Percentiles rank a stretch among this genome's conserved stretches.
These are phyloP conservation scores for Chrysanthemum lavandulifolium DNA, from an alignment of 129 eudicot genomes.

Conservation along the genomic window DNA sequence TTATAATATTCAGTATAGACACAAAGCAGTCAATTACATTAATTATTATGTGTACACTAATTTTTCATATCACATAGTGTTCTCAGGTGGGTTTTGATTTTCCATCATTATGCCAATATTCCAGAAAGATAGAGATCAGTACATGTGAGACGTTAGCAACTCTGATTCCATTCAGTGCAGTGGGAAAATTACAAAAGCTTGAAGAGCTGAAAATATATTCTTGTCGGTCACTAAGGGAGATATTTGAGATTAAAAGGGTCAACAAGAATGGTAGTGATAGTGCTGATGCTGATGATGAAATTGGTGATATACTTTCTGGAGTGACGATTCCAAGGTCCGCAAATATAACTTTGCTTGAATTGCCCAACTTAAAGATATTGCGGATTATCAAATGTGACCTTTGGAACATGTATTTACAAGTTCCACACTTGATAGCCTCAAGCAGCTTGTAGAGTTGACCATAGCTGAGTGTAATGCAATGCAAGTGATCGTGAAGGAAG, in stretches of 20 bases:
- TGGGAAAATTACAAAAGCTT: not conserved
- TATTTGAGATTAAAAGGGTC: too few species aligned
- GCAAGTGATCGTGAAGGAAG: not conserved
- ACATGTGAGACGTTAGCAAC: too few species aligned
- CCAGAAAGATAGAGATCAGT: not conserved
- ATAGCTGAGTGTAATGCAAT: not conserved
- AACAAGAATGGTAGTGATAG: too few species aligned
- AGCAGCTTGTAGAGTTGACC: not conserved
- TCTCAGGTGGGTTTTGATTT: not conserved
- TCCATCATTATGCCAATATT: not conserved
- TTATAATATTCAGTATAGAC: too few species aligned
- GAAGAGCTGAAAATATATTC: not conserved
- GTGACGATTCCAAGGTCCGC: too few species aligned
- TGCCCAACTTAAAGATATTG: too few species aligned
- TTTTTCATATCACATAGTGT: not conserved
- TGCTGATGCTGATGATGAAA: too few species aligned
- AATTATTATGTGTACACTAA: not conserved
- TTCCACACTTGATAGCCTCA: conserved; percentile 5
- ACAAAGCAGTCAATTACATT: not conserved
- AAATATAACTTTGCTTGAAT: too few species aligned
- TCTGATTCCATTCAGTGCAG: too few species aligned
- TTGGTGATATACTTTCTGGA: too few species aligned
- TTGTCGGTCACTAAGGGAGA: too few species aligned
- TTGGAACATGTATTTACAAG: not conserved
- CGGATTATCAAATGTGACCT: not conserved